These are phyloP conservation scores for Cyberlindnera veronae DNA, from an alignment of 805 yeast genomes.

Conservation along the genomic window DNA sequence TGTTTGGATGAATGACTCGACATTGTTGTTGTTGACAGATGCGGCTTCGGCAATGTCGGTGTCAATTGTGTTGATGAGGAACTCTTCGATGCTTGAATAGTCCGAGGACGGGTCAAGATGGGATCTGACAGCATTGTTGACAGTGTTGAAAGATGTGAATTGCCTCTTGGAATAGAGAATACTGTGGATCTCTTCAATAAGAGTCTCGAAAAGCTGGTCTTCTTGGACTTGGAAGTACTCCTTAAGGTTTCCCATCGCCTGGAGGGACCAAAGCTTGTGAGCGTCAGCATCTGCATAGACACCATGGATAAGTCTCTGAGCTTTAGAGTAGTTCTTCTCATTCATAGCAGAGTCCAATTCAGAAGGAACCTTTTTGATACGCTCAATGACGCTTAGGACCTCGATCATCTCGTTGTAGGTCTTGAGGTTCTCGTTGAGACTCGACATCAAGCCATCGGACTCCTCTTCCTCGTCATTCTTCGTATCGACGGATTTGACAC, in stretches of 20 bases:
- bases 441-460: background rate
- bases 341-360: constrained; percentile 62
- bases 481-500: constrained; percentile 3
- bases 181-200: constrained; percentile 72
- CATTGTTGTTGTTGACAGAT: constrained; percentile 32
- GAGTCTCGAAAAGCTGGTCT: constrained; percentile 59
- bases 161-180: constrained; percentile 58
- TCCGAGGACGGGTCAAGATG: constrained; percentile 16
- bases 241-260: constrained; percentile 49
- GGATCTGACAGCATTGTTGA: constrained; percentile 18
- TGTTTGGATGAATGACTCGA: constrained; percentile 34
- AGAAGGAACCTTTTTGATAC: constrained; percentile 54
- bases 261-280: constrained; percentile 54
- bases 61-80: constrained; percentile 52
- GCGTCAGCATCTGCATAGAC: constrained; percentile 45
- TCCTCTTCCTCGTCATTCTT: constrained; percentile 1
- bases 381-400: constrained; percentile 62
- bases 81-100: constrained; percentile 48
- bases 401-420: constrained; percentile 68
- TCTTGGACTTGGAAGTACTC: constrained; percentile 53
- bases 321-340: constrained; percentile 66
- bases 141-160: constrained; percentile 21
- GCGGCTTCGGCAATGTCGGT: constrained; percentile 53
- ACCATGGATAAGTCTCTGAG: constrained; percentile 50
- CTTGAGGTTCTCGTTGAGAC: constrained; percentile 59